Conservation (phyloP, 257 asterid genomes). For the Coffea canephora region DNA sequence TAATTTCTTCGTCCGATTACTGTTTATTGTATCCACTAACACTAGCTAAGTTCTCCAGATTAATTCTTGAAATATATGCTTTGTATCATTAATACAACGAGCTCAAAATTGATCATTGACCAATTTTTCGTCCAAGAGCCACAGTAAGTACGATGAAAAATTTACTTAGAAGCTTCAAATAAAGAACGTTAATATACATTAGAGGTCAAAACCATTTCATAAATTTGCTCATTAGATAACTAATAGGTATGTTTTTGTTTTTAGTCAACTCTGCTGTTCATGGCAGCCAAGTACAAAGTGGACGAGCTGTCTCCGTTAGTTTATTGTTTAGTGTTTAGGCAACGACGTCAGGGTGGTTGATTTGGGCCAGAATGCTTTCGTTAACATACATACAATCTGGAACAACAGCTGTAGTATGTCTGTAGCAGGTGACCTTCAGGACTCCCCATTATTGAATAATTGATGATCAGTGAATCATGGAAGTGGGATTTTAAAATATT, state of each 20-base stretch:
- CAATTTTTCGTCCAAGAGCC: not conserved
- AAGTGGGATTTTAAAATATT: not conserved
- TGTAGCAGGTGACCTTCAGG: not conserved
- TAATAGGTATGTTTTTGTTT: not conserved
- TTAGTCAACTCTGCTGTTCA: not conserved
- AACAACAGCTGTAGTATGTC: slow-evolving; percentile 11
- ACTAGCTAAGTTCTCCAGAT: too few relatives aligned
- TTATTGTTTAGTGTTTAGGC: slow-evolving; percentile 11
- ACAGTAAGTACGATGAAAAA: not conserved
- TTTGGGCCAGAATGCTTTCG: slow-evolving; percentile 7
- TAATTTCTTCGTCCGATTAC: too few relatives aligned
- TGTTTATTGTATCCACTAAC: too few relatives aligned
- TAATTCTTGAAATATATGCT: too few relatives aligned
- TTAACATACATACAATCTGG: slow-evolving; percentile 8
- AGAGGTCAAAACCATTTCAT: not conserved
- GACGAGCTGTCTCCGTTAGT: slow-evolving; percentile 15
- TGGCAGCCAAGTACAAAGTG: slow-evolving; percentile 1
- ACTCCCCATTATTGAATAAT: not conserved
- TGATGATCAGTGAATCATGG: not conserved
- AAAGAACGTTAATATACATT: not conserved
- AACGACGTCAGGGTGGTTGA: slow-evolving; percentile 7
- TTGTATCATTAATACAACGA: not conserved
- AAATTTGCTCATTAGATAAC: not conserved
- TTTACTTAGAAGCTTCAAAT: not conserved
- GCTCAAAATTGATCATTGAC: not conserved